Evolutionary conservation across 441 rosid species (phyloP), one percentile per base, ranked within the genome.

Genomic region (Erodium trifolium): DNA sequence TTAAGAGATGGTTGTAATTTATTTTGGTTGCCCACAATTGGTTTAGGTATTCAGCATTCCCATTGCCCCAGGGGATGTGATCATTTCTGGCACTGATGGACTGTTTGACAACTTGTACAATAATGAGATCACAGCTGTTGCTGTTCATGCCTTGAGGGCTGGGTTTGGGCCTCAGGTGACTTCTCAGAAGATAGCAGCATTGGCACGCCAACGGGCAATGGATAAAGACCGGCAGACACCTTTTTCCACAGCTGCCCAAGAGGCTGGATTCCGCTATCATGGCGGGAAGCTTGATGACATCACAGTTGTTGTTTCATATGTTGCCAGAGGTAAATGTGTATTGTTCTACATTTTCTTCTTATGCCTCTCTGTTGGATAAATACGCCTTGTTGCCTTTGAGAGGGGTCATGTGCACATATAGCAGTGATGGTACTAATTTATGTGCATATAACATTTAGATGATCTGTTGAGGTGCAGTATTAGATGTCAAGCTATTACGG

Each of bases 221-320:
- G 94, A 90, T 78, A 81, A 67, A 74, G 79, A 86, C 75, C 77
- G 89, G 35, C 98, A 87, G 80, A 84, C 96, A 65, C 99, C 99
- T 7, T 94, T 94, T 77, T 82, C 99, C 13, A 49, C 84, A 12
- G 90, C 99, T 17, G 99, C 99, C 34, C 98, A 88, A 77, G 92
- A 90, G 71, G 96, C 98, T 72, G 99, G 99, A 9, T 85, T 78
- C 78, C 89, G 94, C 66, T 94, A 84, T 70, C 80, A 80, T 63
- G 98, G 98, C 13, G 98, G 99, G 75, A 94, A 94, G 81, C 96
- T 94, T 69, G 98, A 94, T 60, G 99, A 94, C 77, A 90, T 94
- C 67, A 94, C 99, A 2, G 96, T 87, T 55, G 89, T 94, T 14
- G 96, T 94, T 70, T 94, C 99, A 11, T 88, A 82, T 71, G 71